A percentile compares a stretch with the other conserved stretches of the same genome.
Conservation (phyloP, 2,329 filamentous ascomycete genomes). For the Graphium sp. region DNA sequence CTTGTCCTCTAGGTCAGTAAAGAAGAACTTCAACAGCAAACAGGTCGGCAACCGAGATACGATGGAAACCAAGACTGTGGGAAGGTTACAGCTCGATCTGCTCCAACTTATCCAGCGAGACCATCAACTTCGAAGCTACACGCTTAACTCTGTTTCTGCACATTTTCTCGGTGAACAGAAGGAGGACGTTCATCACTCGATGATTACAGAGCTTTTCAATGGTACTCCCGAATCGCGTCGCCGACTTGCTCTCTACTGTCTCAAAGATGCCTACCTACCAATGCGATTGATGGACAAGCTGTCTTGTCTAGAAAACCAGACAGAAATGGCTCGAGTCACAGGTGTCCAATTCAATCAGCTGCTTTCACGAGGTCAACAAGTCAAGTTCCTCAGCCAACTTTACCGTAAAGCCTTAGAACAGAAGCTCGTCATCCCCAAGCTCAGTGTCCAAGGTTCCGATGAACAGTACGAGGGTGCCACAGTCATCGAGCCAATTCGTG, state of each 20-base stretch:
- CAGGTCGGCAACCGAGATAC: slow-evolving; percentile 96
- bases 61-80: slow-evolving; percentile 88
- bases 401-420: slow-evolving; percentile 92
- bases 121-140: slow-evolving; percentile 90
- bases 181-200: slow-evolving; percentile 95
- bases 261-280: slow-evolving; percentile 94
- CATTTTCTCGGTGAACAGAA: slow-evolving; percentile 96
- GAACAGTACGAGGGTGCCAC: slow-evolving; percentile 97
- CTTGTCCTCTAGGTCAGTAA: slow-evolving; percentile 53
- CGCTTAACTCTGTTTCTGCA: slow-evolving; percentile 86
- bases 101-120: slow-evolving; percentile 92
- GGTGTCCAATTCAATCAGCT: slow-evolving; percentile 95
- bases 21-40: slow-evolving; percentile 87
- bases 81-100: slow-evolving; percentile 79
- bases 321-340: slow-evolving; percentile 98
- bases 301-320: slow-evolving; percentile 97
- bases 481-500: slow-evolving; percentile 86
- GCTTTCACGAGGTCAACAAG: slow-evolving; percentile 80
- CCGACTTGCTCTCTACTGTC: slow-evolving; percentile 82
- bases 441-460: slow-evolving; percentile 51
- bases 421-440: slow-evolving; percentile 83
- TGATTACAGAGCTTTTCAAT: slow-evolving; percentile 98
- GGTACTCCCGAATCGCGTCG: slow-evolving; percentile 85
- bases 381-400: slow-evolving; percentile 94
- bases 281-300: slow-evolving; percentile 93